phyloP scores from a whole-genome alignment of 78 protist genomes.

The Pigoraptor vietnamica region DNA sequence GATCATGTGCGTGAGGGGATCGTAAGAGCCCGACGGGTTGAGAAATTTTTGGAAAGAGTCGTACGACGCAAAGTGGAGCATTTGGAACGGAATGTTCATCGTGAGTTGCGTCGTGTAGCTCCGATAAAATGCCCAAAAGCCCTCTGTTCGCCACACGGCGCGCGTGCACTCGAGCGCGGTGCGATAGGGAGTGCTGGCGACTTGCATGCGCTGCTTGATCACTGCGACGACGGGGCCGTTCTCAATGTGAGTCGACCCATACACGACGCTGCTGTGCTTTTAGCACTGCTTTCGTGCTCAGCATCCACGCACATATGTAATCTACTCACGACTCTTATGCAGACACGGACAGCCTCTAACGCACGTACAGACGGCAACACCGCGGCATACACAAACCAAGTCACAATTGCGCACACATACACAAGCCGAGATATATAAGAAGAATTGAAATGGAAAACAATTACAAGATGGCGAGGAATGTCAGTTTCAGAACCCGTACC shows the following conservation, averaged over 20 bases:
- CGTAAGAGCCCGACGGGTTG: constrained; percentile 20
- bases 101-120: constrained; percentile 30
- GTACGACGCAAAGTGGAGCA: constrained; percentile 38
- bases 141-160: constrained; percentile 10
- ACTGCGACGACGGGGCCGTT: too few species aligned
- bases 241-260: too few species aligned
- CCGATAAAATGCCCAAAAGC: constrained; percentile 36
- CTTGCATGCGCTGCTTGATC: constrained; percentile 61
- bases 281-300: too few species aligned
- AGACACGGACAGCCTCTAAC: too few species aligned
- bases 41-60: background rate
- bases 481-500: background rate
- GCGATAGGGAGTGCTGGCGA: background rate
- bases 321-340: too few species aligned
- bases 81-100: constrained; percentile 51
- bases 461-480: background rate
- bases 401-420: too few species aligned
- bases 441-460: background rate
- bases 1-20: background rate
- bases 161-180: background rate
- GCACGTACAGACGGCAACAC: too few species aligned
- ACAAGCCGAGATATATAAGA: too few species aligned
- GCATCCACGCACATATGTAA: too few species aligned
- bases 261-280: too few species aligned
- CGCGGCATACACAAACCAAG: too few species aligned